Percentiles rank a stretch among this genome's conserved stretches.
Evolutionary conservation across 495 filamentous ascomycete genomes (phyloP).

Genomic region (Bathelium albidoporum): DNA sequence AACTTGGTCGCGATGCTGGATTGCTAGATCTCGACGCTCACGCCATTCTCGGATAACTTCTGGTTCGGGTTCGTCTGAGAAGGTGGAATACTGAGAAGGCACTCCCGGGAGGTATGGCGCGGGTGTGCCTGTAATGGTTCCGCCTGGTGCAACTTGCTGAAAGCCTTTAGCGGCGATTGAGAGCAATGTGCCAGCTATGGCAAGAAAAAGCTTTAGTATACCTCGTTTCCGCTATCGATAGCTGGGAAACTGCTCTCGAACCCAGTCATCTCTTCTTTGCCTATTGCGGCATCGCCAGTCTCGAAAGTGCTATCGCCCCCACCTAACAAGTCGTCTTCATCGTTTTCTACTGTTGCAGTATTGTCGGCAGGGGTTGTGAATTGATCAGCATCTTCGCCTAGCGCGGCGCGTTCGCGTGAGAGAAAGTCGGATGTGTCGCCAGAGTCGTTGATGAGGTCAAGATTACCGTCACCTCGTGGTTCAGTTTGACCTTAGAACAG

Average conservation of each 20-base stretch:
- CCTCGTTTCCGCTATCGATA: constrained; percentile 70
- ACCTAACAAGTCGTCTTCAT: constrained; percentile 61
- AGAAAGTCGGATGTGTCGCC: constrained; percentile 67
- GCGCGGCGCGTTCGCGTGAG: constrained; percentile 71
- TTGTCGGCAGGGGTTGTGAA: constrained; percentile 75
- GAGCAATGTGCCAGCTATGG: not conserved
- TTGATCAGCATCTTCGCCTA: constrained; percentile 87
- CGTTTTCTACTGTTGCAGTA: constrained; percentile 45
- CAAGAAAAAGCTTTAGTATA: constrained; percentile 24
- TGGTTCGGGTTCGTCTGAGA: constrained; percentile 64
- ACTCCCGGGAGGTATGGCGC: constrained; percentile 63
- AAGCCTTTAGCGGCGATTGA: constrained; percentile 13
- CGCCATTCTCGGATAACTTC: constrained; percentile 89
- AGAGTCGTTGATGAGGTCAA: constrained; percentile 34
- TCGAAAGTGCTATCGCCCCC: constrained; percentile 35
- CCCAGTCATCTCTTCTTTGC: constrained; percentile 50
- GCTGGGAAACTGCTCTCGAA: constrained; percentile 87
- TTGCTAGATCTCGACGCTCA: constrained; percentile 66
- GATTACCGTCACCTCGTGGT: constrained; percentile 30
- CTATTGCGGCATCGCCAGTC: constrained; percentile 29
- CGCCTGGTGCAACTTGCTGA: constrained; percentile 76
- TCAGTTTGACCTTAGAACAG: constrained; percentile 46
- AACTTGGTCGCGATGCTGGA: constrained; percentile 66
- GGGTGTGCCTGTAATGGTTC: constrained; percentile 72
- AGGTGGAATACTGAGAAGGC: constrained; percentile 37